phyloP scores from a whole-genome alignment of 768 basidiomycete species.

The Lactifluus subvellereus region DNA sequence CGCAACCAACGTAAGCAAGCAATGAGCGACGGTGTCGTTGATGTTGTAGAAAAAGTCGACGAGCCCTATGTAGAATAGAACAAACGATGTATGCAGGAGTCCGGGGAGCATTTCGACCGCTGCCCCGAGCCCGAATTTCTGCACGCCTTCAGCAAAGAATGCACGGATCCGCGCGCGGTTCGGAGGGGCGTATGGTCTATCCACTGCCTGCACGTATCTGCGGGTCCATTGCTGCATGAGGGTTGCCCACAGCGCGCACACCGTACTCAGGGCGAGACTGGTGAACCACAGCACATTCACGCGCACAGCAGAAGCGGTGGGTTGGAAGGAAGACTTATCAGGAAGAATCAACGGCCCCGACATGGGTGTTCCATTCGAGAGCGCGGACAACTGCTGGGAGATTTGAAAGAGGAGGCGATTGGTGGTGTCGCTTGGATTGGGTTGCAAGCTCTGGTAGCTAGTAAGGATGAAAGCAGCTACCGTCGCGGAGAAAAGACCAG shows the following conservation, averaged over 20 bases:
- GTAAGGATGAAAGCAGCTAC: background rate
- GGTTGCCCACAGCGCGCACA: background rate
- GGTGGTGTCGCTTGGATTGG: background rate
- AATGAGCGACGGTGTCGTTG: background rate
- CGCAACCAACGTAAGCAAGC: background rate
- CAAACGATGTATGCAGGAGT: background rate
- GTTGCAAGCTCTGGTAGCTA: background rate
- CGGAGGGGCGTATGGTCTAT: background rate
- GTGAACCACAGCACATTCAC: conserved; percentile 2
- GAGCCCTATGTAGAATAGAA: background rate
- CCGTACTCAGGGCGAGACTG: background rate
- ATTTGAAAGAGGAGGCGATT: background rate
- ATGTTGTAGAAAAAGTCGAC: background rate
- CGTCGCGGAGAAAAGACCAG: background rate
- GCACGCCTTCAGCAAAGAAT: conserved; percentile 35
- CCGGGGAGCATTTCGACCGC: conserved; percentile 35
- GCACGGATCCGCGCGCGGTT: background rate
- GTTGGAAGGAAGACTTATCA: background rate
- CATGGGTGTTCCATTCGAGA: background rate
- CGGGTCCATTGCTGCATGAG: conserved; percentile 2
- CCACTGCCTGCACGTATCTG: background rate
- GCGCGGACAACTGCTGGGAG: background rate
- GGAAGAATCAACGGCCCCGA: background rate
- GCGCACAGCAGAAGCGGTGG: background rate
- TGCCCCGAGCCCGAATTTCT: conserved; percentile 35